Conservation (phyloP, 2,329 filamentous ascomycete species). For the Mariannaea elegans region DNA sequence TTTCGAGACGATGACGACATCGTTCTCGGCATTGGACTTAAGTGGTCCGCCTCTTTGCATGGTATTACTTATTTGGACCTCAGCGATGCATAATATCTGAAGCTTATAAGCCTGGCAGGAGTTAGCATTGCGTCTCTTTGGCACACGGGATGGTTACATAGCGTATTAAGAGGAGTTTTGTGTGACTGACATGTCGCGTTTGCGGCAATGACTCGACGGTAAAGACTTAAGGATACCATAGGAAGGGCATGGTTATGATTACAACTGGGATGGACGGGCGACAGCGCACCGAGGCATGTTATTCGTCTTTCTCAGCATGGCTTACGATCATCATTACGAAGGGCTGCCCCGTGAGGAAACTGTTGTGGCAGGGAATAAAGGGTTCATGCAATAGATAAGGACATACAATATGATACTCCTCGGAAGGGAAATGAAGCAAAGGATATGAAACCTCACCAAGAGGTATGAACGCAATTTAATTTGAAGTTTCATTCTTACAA, state of each 20-base stretch:
- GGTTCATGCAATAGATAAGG: constrained; percentile 10
- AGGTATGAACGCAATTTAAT: not conserved
- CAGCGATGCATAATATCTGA: constrained; percentile 2
- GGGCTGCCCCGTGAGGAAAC: constrained; percentile 1
- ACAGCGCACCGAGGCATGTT: constrained; percentile 1
- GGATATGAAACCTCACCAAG: not conserved
- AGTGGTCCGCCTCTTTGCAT: constrained; percentile 24
- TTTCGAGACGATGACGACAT: constrained; percentile 21
- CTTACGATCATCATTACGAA: constrained; percentile 10
- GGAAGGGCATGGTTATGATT: constrained; percentile 3
- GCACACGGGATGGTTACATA: constrained; percentile 20
- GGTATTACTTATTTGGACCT: constrained; percentile 25
- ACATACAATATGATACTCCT: not conserved
- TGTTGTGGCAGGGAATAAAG: not conserved
- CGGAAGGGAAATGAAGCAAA: not conserved
- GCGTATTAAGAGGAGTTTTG: constrained; percentile 24
- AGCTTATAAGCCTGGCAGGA: constrained; percentile 16
- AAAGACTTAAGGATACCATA: constrained; percentile 20
- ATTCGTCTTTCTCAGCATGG: constrained; percentile 3
- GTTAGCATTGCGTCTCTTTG: constrained; percentile 17
- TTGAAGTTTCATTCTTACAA: not conserved
- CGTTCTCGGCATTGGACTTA: constrained; percentile 26
- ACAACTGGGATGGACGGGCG: not conserved
- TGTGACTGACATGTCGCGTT: constrained; percentile 22
- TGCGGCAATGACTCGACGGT: constrained; percentile 24